These are phyloP conservation scores for Benincasa hispida DNA, from an alignment of 306 rosid species.

Conservation along the genomic window DNA sequence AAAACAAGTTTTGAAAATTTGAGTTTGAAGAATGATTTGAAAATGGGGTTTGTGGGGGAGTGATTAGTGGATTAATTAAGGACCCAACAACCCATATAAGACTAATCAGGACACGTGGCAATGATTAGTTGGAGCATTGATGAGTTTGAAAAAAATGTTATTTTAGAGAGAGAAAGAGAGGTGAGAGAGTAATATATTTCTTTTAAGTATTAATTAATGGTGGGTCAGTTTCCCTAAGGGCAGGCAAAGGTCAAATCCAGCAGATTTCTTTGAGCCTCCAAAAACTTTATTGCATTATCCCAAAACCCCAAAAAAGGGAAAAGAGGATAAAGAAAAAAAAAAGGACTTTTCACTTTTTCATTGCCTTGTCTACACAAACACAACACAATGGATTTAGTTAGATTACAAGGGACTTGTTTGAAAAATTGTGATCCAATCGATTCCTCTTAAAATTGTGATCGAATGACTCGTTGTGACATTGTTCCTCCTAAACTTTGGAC, in stretches of 20 bases:
- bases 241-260: constrained; percentile 14
- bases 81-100: background rate
- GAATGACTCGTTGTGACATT: too few species aligned
- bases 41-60: background rate
- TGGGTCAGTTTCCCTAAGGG: background rate
- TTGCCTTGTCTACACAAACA: background rate
- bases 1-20: background rate
- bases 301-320: background rate
- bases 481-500: too few species aligned
- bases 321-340: background rate
- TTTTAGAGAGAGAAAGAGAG: background rate
- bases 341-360: background rate
- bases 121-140: background rate
- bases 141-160: background rate
- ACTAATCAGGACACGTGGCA: background rate
- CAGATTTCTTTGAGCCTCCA: constrained; percentile 6
- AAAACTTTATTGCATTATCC: constrained; percentile 1
- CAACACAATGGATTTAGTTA: background rate
- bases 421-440: background rate
- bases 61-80: constrained; percentile 4
- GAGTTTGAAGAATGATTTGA: background rate
- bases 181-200: too few species aligned
- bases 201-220: background rate
- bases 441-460: background rate
- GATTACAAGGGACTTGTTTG: background rate